Base-by-base conservation (phyloP, 148 eudicot genomes). In the Limonium bicolor region DNA sequence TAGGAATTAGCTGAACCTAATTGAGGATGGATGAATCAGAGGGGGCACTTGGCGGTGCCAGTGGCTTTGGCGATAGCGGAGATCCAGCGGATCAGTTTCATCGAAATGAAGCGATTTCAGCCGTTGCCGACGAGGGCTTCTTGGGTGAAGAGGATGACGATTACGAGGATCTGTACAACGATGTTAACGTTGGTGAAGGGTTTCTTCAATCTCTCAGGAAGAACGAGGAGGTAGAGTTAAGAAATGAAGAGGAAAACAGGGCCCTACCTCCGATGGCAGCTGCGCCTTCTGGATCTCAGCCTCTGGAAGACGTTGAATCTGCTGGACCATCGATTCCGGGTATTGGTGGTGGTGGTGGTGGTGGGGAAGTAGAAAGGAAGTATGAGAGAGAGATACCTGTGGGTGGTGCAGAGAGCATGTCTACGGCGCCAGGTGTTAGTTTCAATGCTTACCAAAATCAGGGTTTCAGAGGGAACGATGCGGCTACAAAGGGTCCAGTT, bases 111-210 rank as follows among this genome's bases (percentile, higher is more conserved):
- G 86, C 92, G 29, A 86, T 86, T 24, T 75, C 93, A 1, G 93
- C 96, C 3, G 84, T 78, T 2, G 75, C 73, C 0, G 96, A 86
- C 26, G 87, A 80, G 23, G 85, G 74, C 9, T 76, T 76, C 21
- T 31, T 74, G 27, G 86, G 58, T 0, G 88, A 73, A 50, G 95
- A 82, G 43, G 96, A 86, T 9, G 93, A 86, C 32, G 96, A 86
- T 46, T 85, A 73, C 28, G 95, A 80, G 46, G 96, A 86, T 52
- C 93, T 86, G 12, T 86, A 86, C 25, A 77, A 80, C 46, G 90
- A 80, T 55, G 86, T 85, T 46, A 80, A 85, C 46, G 90, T 85
- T 7, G 90, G 90, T 3, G 95, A 85, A 65, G 78, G 80, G 56
- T 69, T 85, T 27, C 66, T 68, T 9, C 78, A 78, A 36, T 73